Conservation (phyloP, 495 filamentous ascomycete genomes). For the Xylaria grammica region DNA sequence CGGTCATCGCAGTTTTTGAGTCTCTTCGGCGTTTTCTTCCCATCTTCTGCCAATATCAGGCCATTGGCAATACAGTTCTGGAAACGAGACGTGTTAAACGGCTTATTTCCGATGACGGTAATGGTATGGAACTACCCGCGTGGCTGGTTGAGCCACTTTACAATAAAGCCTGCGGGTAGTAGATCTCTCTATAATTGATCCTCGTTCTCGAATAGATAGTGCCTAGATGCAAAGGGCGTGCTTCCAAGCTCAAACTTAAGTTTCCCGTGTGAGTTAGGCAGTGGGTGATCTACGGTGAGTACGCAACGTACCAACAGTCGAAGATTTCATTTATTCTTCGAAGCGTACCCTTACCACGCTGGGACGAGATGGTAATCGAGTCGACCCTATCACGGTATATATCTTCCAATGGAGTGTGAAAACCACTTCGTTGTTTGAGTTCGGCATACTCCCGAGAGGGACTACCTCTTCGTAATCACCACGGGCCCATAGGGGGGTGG, state of each 20-base stretch:
- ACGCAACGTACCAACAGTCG: conserved; percentile 79
- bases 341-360: conserved; percentile 83
- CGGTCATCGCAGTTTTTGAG: too few relatives aligned
- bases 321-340: conserved; percentile 93
- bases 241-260: conserved; percentile 67
- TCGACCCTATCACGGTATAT: conserved; percentile 95
- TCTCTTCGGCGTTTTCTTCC: too few relatives aligned
- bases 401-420: conserved; percentile 80
- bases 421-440: too few relatives aligned
- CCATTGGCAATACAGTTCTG: conserved; percentile 98
- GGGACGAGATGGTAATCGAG: conserved; percentile 92
- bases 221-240: conserved; percentile 97
- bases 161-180: conserved; percentile 96
- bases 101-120: conserved; percentile 84
- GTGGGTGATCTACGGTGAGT: neutral
- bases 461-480: too few relatives aligned
- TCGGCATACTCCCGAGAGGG: too few relatives aligned
- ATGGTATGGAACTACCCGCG: conserved; percentile 98
- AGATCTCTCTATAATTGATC: conserved; percentile 72
- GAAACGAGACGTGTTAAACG: conserved; percentile 90
- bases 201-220: too few relatives aligned
- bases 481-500: conserved; percentile 89
- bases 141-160: conserved; percentile 87
- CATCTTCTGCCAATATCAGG: too few relatives aligned
- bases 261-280: too few relatives aligned